Conservation (phyloP, 305 asterid species). For the Rubia peregrina region DNA sequence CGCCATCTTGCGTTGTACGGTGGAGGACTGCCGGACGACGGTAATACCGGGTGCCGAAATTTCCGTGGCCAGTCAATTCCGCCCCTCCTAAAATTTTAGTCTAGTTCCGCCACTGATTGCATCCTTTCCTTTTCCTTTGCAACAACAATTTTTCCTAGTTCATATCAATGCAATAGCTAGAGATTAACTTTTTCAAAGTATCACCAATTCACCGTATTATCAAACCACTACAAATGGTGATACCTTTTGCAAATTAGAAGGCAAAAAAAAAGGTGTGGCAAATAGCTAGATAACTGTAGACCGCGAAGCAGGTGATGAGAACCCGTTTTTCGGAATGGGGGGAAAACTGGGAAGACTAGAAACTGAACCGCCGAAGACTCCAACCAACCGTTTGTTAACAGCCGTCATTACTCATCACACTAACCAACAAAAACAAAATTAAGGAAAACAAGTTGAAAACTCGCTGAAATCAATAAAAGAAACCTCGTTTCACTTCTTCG, state of each 20-base stretch:
- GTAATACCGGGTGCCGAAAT: too few species aligned
- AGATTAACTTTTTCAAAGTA: too few species aligned
- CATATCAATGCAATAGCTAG: too few species aligned
- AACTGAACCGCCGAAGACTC: conserved; percentile 66
- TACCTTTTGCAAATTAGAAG: background rate
- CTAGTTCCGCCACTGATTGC: too few species aligned
- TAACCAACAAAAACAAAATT: conserved; percentile 6
- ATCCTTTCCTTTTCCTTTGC: too few species aligned
- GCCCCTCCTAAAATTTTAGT: too few species aligned
- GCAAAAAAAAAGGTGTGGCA: background rate
- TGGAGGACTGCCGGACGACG: too few species aligned
- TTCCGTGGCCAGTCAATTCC: too few species aligned
- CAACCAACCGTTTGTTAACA: conserved; percentile 69
- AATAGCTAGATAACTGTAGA: background rate
- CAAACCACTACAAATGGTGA: too few species aligned
- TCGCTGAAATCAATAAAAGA: conserved; percentile 4
- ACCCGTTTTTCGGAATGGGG: conserved; percentile 39
- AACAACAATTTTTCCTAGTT: too few species aligned
- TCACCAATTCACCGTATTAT: too few species aligned
- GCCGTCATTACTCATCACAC: conserved; percentile 40
- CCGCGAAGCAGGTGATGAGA: conserved; percentile 24
- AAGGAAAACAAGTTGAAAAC: background rate
- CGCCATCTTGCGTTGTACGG: too few species aligned
- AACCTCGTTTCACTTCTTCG: background rate
- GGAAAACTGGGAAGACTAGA: conserved; percentile 35